Evolutionary conservation across 495 filamentous ascomycete genomes (phyloP), one percentile per base, ranked within the genome.

Genomic region (Penicillium silybi): DNA sequence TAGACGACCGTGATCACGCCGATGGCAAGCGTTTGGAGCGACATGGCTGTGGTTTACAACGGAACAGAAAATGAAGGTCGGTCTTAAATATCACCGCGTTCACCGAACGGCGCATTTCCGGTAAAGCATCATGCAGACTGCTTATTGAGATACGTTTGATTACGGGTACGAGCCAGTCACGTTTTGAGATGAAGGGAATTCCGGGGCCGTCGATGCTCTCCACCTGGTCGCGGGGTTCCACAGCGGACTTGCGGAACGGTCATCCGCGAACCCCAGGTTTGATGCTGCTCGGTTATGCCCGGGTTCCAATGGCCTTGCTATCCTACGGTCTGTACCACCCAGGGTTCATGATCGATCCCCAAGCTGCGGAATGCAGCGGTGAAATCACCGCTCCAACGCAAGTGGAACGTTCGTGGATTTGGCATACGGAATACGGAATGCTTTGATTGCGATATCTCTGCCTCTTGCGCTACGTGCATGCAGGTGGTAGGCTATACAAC

Each of bases 1-100:
- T 76, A 84, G 1, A 76, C 51, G 32, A 70, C 63, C 42, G 72
- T 70, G 6, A 76, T 34, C 5, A 72, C 51, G 45, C 70, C 73
- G 48, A 80, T 50, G 17, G 64, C 72, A 6, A 74, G 46, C 1
- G 70, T 74, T 61, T 79, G 76, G 23, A 70, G 34, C 2, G 72
- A 57, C 74, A 81, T 77, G 52, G n/a, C 44, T 50, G 13, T 32
- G 8, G 9, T 32, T 32, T 3, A 32, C 29, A 10, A 32, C 29
- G 10, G 13, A 15, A 32, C 29, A 3, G 29, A 2, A 10, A 32
- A 1, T 10, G 9, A 32, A 13, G 29, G 29, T 11, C 10, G 29
- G 11, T 39, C 16, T 17, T 39, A 39, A 39, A 39, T 18, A 18
- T 17, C 4, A 18, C 15, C 5, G 6, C 18, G 32, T 35, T 11